These are phyloP conservation scores for Penicillium pancosmium DNA, from an alignment of 495 filamentous ascomycete genomes.

Conservation along the genomic window DNA sequence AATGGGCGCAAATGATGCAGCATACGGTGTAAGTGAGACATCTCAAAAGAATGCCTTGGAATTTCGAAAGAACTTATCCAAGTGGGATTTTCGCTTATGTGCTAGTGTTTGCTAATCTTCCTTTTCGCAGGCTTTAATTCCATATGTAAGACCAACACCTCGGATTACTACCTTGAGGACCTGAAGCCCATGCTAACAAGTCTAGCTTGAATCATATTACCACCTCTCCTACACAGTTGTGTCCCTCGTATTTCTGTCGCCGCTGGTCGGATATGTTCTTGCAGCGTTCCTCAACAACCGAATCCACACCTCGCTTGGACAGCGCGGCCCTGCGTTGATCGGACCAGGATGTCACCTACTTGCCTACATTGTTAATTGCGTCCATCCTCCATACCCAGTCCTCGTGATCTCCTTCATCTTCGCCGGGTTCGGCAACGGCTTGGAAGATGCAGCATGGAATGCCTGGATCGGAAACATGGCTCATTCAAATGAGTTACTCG, in stretches of 20 bases:
- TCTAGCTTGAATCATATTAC: slow-evolving; percentile 62
- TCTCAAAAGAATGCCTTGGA: no score
- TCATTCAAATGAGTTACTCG: slow-evolving; percentile 61
- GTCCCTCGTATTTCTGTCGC: slow-evolving; percentile 66
- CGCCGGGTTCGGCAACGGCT: slow-evolving; percentile 65
- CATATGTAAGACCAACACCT: slow-evolving; percentile 36
- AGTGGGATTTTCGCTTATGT: background rate
- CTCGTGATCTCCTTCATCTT: slow-evolving; percentile 60
- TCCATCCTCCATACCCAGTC: slow-evolving; percentile 63
- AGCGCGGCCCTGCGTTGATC: slow-evolving; percentile 72
- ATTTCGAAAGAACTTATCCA: no score
- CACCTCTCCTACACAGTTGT: slow-evolving; percentile 58
- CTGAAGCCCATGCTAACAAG: slow-evolving; percentile 2
- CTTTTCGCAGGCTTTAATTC: slow-evolving; percentile 61
- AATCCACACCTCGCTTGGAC: slow-evolving; percentile 64
- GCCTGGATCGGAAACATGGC: slow-evolving; percentile 66
- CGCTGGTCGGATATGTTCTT: slow-evolving; percentile 59
- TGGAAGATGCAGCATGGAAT: slow-evolving; percentile 66
- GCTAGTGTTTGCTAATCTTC: background rate
- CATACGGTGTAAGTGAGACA: slow-evolving; percentile 64
- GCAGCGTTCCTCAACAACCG: slow-evolving; percentile 61
- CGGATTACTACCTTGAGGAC: background rate
- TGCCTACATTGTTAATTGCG: slow-evolving; percentile 60
- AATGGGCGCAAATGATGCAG: slow-evolving; percentile 82
- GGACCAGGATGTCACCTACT: slow-evolving; percentile 65